Evolutionary conservation across 371 early-diverging fungal genomes (phyloP).

Genomic region (Agmasoma carcini): DNA sequence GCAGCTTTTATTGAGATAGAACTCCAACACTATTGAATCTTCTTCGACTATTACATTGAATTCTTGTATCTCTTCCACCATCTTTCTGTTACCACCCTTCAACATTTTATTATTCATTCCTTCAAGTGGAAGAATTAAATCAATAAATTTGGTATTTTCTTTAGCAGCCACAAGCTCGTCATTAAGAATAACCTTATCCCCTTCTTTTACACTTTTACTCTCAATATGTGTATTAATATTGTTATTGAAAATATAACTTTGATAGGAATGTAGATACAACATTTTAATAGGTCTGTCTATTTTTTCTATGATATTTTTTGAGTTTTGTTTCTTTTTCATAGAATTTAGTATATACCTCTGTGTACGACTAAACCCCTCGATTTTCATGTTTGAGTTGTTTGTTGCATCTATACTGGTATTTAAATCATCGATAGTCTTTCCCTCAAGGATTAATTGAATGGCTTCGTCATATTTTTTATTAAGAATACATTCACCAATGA

Average conservation of each 20-base stretch:
- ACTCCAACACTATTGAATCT: conserved; percentile 56
- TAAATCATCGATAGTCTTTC: conserved; percentile 10
- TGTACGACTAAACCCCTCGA: conserved; percentile 3
- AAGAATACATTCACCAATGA: conserved; percentile 66
- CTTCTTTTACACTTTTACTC: conserved; percentile 59
- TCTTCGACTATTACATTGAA: conserved; percentile 9
- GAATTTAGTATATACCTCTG: conserved; percentile 40
- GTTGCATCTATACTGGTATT: conserved; percentile 10
- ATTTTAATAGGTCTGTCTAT: conserved; percentile 61
- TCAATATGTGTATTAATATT: conserved; percentile 63
- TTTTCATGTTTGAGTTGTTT: conserved; percentile 3
- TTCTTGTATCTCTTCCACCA: conserved; percentile 16
- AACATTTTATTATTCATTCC: conserved; percentile 26
- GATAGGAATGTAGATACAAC: conserved; percentile 89
- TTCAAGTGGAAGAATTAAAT: conserved; percentile 19
- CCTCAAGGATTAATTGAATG: conserved; percentile 35
- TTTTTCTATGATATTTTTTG: conserved; percentile 27
- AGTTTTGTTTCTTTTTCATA: conserved; percentile 15
- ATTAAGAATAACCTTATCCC: conserved; percentile 62
- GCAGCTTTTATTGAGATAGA: conserved; percentile 63
- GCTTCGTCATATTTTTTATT: conserved; percentile 58
- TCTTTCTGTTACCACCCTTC: conserved; percentile 28
- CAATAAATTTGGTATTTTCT: conserved; percentile 55
- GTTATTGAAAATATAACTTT: conserved; percentile 81
- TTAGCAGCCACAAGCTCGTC: conserved; percentile 54